Conservation (phyloP, 441 rosid species). For the Pelargonium fulgidum region DNA sequence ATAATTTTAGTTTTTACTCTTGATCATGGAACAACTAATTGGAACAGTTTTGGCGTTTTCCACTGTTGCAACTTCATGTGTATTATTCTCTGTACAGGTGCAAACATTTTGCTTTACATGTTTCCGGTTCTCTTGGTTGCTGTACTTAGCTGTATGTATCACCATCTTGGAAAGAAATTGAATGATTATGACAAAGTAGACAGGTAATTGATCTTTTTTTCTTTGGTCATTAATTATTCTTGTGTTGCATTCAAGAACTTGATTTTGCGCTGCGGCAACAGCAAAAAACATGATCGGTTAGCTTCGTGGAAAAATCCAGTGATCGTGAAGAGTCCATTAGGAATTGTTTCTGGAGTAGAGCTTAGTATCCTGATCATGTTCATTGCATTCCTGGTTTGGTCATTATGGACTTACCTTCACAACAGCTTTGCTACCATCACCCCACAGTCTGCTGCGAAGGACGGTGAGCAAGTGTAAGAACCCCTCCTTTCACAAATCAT, state of each 20-base stretch:
- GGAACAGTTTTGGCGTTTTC: not conserved
- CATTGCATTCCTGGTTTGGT: conserved; percentile 50
- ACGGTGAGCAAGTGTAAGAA: conserved; percentile 35
- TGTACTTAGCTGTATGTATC: conserved; percentile 39
- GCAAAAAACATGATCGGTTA: conserved; percentile 7
- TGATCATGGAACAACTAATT: not conserved
- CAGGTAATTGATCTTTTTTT: not conserved
- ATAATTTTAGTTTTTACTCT: not conserved
- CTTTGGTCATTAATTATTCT: not conserved
- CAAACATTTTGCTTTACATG: conserved; percentile 38
- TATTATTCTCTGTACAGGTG: conserved; percentile 29
- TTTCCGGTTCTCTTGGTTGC: conserved; percentile 51
- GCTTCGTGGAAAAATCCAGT: conserved; percentile 38
- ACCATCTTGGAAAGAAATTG: conserved; percentile 36
- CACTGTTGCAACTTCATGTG: not conserved
- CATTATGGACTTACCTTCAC: conserved; percentile 32
- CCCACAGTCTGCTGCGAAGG: conserved; percentile 14
- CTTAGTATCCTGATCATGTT: conserved; percentile 45
- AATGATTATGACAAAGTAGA: conserved; percentile 7
- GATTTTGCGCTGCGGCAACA: not conserved
- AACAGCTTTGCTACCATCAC: conserved; percentile 28
- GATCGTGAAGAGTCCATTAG: conserved; percentile 57
- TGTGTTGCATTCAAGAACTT: not conserved
- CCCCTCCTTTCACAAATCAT: not conserved
- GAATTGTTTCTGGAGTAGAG: conserved; percentile 53